phyloP scores from a whole-genome alignment of 192 early-diverging fungal genomes.

The Coemansia sp. region DNA sequence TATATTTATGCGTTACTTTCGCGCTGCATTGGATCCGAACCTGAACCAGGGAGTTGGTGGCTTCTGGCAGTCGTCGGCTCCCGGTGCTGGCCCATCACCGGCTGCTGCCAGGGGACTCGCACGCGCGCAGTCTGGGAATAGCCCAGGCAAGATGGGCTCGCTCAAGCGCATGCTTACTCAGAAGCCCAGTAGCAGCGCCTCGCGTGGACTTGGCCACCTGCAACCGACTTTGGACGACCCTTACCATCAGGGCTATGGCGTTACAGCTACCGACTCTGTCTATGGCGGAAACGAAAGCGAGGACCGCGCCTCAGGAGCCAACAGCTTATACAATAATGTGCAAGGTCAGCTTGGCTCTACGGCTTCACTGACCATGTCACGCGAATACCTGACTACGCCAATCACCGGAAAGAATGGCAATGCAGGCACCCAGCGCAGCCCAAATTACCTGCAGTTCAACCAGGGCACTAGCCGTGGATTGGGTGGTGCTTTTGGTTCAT shows the following conservation, averaged over 20 bases:
- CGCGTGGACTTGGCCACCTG: constrained; percentile 10
- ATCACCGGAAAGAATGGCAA: constrained; percentile 22
- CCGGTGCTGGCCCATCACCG: constrained; percentile 3
- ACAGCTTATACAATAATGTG: constrained; percentile 29
- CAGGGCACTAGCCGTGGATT: constrained; percentile 16
- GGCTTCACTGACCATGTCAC: constrained; percentile 43
- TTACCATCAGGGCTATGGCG: constrained; percentile 53
- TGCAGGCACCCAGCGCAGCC: neutral
- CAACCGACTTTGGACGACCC: constrained; percentile 40
- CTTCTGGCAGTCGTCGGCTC: constrained; percentile 13
- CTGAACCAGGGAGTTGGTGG: constrained; percentile 32
- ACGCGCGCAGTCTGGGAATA: constrained; percentile 8
- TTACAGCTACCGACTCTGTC: constrained; percentile 31
- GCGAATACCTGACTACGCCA: constrained; percentile 39
- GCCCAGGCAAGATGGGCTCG: constrained; percentile 28
- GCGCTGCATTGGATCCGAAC: constrained; percentile 51
- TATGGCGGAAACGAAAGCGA: constrained; percentile 16
- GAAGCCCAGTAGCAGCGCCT: constrained; percentile 11
- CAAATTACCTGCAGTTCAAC: constrained; percentile 13
- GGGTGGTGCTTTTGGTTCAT: constrained; percentile 25
- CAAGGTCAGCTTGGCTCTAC: constrained; percentile 35
- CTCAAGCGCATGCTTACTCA: constrained; percentile 53
- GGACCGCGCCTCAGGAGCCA: constrained; percentile 14
- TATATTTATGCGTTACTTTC: constrained; percentile 53
- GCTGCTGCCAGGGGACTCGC: constrained; percentile 16